Evolutionary conservation across 768 basidiomycete genomes (phyloP).

Genomic region (Pisolithus marmoratus): DNA sequence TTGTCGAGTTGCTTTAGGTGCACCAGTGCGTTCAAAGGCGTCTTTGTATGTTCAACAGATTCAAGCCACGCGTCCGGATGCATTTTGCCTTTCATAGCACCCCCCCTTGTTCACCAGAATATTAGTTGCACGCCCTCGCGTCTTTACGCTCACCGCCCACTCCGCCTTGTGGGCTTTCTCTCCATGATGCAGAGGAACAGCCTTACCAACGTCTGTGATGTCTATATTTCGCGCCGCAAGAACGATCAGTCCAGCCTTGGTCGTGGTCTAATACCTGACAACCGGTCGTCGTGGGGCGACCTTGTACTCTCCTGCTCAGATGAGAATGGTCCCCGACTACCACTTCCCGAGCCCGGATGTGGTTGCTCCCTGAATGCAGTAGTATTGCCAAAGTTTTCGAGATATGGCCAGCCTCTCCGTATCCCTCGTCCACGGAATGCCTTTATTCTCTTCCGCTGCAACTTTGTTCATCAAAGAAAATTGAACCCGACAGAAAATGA

Average conservation of each 20-base stretch:
- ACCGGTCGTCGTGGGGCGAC: neutral
- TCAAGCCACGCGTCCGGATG: slow-evolving; percentile 5
- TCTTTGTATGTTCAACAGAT: slow-evolving; percentile 19
- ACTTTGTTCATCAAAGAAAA: slow-evolving; percentile 60
- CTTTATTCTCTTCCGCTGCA: slow-evolving; percentile 75
- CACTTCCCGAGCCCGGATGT: slow-evolving; percentile 20
- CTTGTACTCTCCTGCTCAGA: neutral
- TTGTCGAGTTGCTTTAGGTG: neutral
- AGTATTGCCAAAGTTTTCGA: slow-evolving; percentile 12
- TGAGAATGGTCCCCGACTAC: neutral
- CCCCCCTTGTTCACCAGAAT: slow-evolving; percentile 5
- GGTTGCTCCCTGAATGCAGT: slow-evolving; percentile 12
- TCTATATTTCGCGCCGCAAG: slow-evolving; percentile 22
- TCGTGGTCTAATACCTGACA: neutral
- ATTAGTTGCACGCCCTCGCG: neutral
- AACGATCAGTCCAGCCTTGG: neutral
- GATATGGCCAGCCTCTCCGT: slow-evolving; percentile 32
- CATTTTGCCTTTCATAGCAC: slow-evolving; percentile 11
- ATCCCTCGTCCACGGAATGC: slow-evolving; percentile 72
- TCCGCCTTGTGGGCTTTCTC: slow-evolving; percentile 12
- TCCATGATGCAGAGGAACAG: slow-evolving; percentile 23
- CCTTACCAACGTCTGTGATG: slow-evolving; percentile 26
- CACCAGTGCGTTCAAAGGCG: slow-evolving; percentile 1
- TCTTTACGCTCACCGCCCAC: slow-evolving; percentile 2
- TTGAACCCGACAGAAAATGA: slow-evolving; percentile 53